Base-by-base conservation (phyloP, 106 monocot species). In the Allium cepa region DNA sequence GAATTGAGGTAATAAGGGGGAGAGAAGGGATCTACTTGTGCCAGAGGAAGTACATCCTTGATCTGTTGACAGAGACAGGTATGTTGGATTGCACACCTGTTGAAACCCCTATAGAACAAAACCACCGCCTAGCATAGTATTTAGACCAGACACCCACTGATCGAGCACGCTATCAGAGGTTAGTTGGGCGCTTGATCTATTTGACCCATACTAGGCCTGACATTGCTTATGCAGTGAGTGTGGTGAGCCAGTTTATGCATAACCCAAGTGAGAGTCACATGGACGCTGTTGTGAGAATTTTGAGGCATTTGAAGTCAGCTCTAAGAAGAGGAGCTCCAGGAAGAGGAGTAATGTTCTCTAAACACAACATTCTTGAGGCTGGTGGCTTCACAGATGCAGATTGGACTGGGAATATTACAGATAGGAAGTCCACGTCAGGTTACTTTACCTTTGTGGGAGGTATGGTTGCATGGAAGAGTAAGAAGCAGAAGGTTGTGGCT, bases 291-390 rank as follows among this genome's bases (percentile, higher is more conserved):
- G 15, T 1, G 15, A 59, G 15, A 11, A 8, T 1, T 59, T 16
- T 59, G 59, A 59, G 59, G 14, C 18, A 59, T 17, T 59, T 59
- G 59, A 59, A 59, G 15, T 59, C 59, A 59, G 7, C 59, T 15
- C 59, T 15, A 59, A 17, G 59, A 59, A 59, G 59, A 59, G 59
- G 53, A n/a, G n/a, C n/a, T n/a, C n/a, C n/a, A n/a, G n/a, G n/a
- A n/a, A n/a, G n/a, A 53, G 53, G 59, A 59, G 59, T 59, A 15
- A 59, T 1, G 59, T 59, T 59, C 18, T 59, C 59, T 13, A 59
- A 59, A 59, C 59, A 59, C 59, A 59, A 59, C 14, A 15, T 7
- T 16, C 13, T 59, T 7, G 7, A 59, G 18, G 59, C 7, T 59
- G 14, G 59, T 59, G 59, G 59, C 0, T 59, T 59, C 18, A 59